Conservation (phyloP, 2,329 filamentous ascomycete genomes). For the Pseudogymnoascus sp. region DNA sequence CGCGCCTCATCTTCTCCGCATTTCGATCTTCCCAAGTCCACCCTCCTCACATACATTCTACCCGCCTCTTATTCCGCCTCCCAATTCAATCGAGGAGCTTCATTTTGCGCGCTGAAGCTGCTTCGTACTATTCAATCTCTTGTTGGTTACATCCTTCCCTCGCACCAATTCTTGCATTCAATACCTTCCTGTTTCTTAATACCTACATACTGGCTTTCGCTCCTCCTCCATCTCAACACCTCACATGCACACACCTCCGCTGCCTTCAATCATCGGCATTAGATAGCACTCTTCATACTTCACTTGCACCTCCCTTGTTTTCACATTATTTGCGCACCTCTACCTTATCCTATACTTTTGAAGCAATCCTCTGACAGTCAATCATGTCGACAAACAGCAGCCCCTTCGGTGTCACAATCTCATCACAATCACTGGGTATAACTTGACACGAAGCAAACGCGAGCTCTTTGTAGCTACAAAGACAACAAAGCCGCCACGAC, state of each 20-base stretch:
- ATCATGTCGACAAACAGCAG: slow-evolving; percentile 34
- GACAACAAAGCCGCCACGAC: slow-evolving; percentile 1
- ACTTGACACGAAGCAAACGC: slow-evolving; percentile 28
- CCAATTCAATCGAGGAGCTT: slow-evolving; percentile 4
- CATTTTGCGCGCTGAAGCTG: slow-evolving; percentile 2
- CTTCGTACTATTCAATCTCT: slow-evolving; percentile 9
- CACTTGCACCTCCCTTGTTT: slow-evolving; percentile 11
- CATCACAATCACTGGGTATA: slow-evolving; percentile 27
- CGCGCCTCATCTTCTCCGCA: slow-evolving; percentile 12
- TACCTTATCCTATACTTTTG: slow-evolving; percentile 21
- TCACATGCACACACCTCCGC: slow-evolving; percentile 10
- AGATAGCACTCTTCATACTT: slow-evolving; percentile 12
- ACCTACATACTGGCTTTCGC: slow-evolving; percentile 6
- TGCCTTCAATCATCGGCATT: slow-evolving; percentile 10
- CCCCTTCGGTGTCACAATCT: slow-evolving; percentile 23
- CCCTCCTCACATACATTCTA: not conserved
- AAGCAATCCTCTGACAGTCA: slow-evolving; percentile 33
- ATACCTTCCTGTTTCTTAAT: slow-evolving; percentile 9
- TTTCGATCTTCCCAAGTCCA: slow-evolving; percentile 8
- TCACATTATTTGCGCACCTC: slow-evolving; percentile 11
- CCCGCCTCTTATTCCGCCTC: slow-evolving; percentile 7
- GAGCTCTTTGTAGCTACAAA: slow-evolving; percentile 11
- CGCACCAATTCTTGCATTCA: slow-evolving; percentile 12
- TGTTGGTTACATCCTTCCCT: slow-evolving; percentile 14
- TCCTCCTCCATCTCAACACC: slow-evolving; percentile 10